A percentile compares a stretch with the other conserved stretches of the same genome.
Evolutionary conservation across 129 eudicot genomes (phyloP).

Genomic region (Flaveria bidentis): DNA sequence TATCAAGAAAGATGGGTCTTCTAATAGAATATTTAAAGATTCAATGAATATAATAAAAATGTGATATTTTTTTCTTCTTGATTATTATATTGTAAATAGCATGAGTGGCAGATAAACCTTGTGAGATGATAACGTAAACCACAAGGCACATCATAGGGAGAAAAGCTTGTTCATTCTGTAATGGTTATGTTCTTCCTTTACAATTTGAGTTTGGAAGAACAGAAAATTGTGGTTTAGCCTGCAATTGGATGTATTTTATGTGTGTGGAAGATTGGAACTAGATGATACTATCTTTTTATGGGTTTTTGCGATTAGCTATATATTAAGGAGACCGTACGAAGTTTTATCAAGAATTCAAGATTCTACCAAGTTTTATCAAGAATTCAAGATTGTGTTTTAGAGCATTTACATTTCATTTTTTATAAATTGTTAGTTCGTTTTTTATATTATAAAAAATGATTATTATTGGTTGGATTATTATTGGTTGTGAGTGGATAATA

Average conservation of each 20-base stretch:
- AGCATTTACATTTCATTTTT: no score
- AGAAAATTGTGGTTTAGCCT: neutral
- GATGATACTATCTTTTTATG: neutral
- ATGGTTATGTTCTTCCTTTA: conserved; percentile 19
- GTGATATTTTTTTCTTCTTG: conserved; percentile 12
- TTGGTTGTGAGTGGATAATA: no score
- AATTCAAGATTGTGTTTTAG: no score
- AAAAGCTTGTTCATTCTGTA: conserved; percentile 10
- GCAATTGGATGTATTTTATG: no score
- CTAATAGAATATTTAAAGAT: conserved; percentile 23
- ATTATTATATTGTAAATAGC: conserved; percentile 11
- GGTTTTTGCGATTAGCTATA: neutral
- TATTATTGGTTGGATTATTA: no score
- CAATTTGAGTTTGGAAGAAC: neutral
- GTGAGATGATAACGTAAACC: conserved; percentile 32
- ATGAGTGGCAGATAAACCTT: conserved; percentile 36
- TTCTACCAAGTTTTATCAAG: no score
- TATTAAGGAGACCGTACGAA: neutral
- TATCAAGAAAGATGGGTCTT: conserved; percentile 40
- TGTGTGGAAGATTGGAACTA: no score
- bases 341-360: no score
- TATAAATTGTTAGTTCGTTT: no score
- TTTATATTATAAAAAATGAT: no score
- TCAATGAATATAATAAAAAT: conserved; percentile 11
- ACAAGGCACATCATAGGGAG: conserved; percentile 34